phyloP scores from a whole-genome alignment of 163 green algal species.

The Scenedesmus sp. region DNA sequence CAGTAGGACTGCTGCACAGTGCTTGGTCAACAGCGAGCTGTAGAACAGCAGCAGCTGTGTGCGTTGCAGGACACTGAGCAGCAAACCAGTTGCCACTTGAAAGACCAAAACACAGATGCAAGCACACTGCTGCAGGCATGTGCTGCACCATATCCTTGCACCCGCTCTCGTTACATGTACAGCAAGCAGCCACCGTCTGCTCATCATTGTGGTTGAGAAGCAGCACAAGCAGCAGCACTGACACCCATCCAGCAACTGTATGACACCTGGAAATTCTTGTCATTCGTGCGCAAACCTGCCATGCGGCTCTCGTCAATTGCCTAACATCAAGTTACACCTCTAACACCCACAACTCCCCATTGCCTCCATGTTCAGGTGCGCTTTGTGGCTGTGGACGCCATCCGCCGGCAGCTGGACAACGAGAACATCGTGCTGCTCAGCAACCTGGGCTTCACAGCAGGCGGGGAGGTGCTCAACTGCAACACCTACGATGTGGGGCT shows the following conservation, averaged over 20 bases:
- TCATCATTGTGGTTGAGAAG: not conserved
- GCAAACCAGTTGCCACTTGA: not conserved
- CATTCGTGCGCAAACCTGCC: not conserved
- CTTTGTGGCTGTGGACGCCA: constrained; percentile 82
- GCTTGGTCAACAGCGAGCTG: not conserved
- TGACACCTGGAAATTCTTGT: too few relatives aligned
- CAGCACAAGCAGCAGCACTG: not conserved
- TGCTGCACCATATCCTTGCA: not conserved
- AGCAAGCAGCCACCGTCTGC: not conserved
- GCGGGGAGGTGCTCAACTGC: constrained; percentile 97
- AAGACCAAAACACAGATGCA: not conserved
- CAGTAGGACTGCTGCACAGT: not conserved
- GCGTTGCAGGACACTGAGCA: not conserved
- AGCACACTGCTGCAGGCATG: not conserved
- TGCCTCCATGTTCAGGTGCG: constrained; percentile 75
- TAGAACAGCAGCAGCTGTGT: not conserved
- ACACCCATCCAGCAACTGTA: not conserved
- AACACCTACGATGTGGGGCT: constrained; percentile 90
- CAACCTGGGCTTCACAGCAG: constrained; percentile 91
- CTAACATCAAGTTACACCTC: not conserved
- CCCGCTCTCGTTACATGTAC: not conserved
- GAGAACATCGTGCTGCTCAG: constrained; percentile 95
- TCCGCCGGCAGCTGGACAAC: constrained; percentile 85
- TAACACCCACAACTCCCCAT: not conserved
- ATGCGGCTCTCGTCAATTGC: too few relatives aligned